Evolutionary conservation across 805 yeast species (phyloP), one percentile per base, ranked within the genome.

Genomic region (Nakazawaea ambrosiae): DNA sequence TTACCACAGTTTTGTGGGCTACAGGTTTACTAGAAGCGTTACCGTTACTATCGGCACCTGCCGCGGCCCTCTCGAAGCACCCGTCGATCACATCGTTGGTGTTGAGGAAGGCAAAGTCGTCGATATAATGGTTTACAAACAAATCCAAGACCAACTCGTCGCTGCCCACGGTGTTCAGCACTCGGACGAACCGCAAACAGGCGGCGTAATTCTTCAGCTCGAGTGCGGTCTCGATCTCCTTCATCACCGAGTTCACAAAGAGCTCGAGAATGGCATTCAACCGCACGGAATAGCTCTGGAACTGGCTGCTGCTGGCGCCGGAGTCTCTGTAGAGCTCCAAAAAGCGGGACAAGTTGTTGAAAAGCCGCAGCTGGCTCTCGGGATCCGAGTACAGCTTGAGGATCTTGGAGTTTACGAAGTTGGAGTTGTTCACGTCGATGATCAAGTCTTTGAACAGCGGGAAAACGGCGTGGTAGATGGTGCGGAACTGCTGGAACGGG

Each of bases 211-310:
- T 74, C 31, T 64, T 58, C 2, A 64, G 50, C 31, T 70, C 74
- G 42, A 70, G 68, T 43, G 70, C 78, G 22, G 66, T 56, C 36
- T 82, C 89, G 41, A 84, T 66, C 51, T 86, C 94, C 32, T 75
- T 57, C 12, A 85, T 53, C 6, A 82, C 66, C 0, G 92, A 84
- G 51, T 72, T 81, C 28, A 81, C 80, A 51, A 86, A 84, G 15
- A 84, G 63, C 49, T 81, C 90, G 27, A 76, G 54, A 10, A 79
- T 63, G 3, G 81, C 66, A 26, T 66, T 68, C 33, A 81, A 56
- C 42, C 74, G 45, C 4, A 61, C 49, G 1, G 47, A 29, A 52
- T 58, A 49, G 28, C 45, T 57, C 12, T 49, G 39, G 34, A 49
- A 60, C n/a, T 44, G 40, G n/a, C n/a, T n/a, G n/a, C n/a, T n/a